phyloP scores from a whole-genome alignment of 2,329 filamentous ascomycete genomes.

The Talaromyces islandicus region DNA sequence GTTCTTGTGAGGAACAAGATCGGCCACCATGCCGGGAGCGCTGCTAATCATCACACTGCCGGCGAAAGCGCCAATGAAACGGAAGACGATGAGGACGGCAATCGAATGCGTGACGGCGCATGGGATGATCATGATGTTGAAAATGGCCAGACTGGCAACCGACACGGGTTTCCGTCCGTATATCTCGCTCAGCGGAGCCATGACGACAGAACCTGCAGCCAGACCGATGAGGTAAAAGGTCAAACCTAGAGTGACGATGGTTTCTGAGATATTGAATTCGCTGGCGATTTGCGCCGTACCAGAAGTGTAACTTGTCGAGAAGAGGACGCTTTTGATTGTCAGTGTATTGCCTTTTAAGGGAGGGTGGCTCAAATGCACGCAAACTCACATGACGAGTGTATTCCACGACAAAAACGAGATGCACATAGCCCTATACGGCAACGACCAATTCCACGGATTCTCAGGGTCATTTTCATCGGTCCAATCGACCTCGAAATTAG shows the following conservation, averaged over 20 bases:
- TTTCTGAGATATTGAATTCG: constrained; percentile 48
- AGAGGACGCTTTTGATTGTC: constrained; percentile 49
- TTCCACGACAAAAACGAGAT: constrained; percentile 53
- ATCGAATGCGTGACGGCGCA: constrained; percentile 10
- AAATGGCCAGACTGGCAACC: constrained; percentile 54
- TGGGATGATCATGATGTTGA: constrained; percentile 26
- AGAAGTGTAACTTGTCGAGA: constrained; percentile 73
- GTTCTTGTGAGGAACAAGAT: constrained; percentile 54
- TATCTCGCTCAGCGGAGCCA: constrained; percentile 20
- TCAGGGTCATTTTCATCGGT: constrained; percentile 49
- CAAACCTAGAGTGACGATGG: constrained; percentile 10
- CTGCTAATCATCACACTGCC: constrained; percentile 19
- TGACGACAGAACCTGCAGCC: constrained; percentile 16
- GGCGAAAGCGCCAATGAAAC: constrained; percentile 21
- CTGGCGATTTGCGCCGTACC: constrained; percentile 62
- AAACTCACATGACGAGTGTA: constrained; percentile 48
- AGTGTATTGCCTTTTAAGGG: constrained; percentile 11
- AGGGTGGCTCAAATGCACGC: background rate
- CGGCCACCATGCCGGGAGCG: constrained; percentile 20
- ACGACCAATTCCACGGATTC: constrained; percentile 53
- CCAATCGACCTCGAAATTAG: constrained; percentile 69
- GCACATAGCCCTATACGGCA: constrained; percentile 52
- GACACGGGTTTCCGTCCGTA: constrained; percentile 20
- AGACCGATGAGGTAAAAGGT: constrained; percentile 12
- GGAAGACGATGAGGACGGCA: constrained; percentile 47